These are phyloP conservation scores for Lachnum nothofagi DNA, from an alignment of 2,329 filamentous ascomycete species.

Conservation along the genomic window DNA sequence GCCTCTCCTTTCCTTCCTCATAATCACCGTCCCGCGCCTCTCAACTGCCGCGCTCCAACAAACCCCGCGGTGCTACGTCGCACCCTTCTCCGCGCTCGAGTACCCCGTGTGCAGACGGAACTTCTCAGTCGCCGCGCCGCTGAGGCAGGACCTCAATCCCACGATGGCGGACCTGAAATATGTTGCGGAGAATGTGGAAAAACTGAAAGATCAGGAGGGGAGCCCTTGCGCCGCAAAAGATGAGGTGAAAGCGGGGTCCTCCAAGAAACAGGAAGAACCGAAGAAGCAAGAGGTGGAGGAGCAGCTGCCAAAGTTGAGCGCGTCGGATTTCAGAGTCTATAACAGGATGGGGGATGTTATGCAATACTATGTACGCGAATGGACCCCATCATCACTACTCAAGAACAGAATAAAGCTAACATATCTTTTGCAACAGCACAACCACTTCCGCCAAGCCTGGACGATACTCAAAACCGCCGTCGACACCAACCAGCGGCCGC, in stretches of 20 bases:
- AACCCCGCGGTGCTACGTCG: not conserved
- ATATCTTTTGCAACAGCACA: slow-evolving; percentile 49
- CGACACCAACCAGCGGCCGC: slow-evolving; percentile 52
- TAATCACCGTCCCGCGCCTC: slow-evolving; percentile 2
- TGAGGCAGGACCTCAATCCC: slow-evolving; percentile 9
- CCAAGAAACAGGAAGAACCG: slow-evolving; percentile 35
- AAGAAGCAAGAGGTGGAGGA: slow-evolving; percentile 18
- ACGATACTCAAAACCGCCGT: slow-evolving; percentile 64
- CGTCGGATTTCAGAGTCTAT: slow-evolving; percentile 54
- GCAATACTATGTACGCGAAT: slow-evolving; percentile 51
- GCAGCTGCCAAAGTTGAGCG: slow-evolving; percentile 48
- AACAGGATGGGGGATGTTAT: slow-evolving; percentile 60
- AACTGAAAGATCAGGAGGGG: slow-evolving; percentile 48
- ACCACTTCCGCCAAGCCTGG: slow-evolving; percentile 72
- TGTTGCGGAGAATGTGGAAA: slow-evolving; percentile 40
- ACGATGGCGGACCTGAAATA: slow-evolving; percentile 21
- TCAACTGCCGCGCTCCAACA: not conserved
- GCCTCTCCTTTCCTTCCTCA: slow-evolving; percentile 6
- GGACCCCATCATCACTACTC: not conserved
- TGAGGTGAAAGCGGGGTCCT: slow-evolving; percentile 40
- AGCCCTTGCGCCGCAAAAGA: slow-evolving; percentile 33
- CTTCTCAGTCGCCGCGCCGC: slow-evolving; percentile 15
- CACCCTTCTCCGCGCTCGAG: slow-evolving; percentile 9
- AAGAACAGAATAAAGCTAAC: not conserved
- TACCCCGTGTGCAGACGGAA: slow-evolving; percentile 17